Conservation (phyloP, 371 early-diverging fungal species). For the Mucor piriformis region DNA sequence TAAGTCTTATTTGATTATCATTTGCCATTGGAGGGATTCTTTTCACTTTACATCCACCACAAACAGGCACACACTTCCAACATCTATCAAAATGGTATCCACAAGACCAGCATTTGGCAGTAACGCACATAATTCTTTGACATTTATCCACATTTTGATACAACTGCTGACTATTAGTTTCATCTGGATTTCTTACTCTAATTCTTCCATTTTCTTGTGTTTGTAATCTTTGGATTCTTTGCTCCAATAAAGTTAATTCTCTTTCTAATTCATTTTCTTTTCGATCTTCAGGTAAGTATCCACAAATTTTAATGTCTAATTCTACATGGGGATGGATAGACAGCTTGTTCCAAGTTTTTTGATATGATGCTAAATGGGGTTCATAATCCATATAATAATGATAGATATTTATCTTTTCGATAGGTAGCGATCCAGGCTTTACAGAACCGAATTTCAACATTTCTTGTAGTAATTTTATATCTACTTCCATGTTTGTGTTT, state of each 20-base stretch:
- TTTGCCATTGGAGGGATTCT: constrained; percentile 44
- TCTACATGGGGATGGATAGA: constrained; percentile 32
- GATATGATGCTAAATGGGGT: constrained; percentile 32
- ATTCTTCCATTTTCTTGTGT: not conserved
- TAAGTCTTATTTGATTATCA: constrained; percentile 26
- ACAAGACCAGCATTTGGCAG: constrained; percentile 41
- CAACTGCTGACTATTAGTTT: not conserved
- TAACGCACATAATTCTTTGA: constrained; percentile 22
- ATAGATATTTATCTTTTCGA: constrained; percentile 36
- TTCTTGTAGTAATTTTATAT: constrained; percentile 44
- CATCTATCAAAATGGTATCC: constrained; percentile 30
- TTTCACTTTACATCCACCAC: constrained; percentile 31
- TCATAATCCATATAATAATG: constrained; percentile 44
- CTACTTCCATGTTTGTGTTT: constrained; percentile 41
- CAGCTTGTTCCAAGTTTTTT: constrained; percentile 37
- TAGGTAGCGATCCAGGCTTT: constrained; percentile 22
- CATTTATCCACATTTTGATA: constrained; percentile 11
- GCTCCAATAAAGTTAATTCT: constrained; percentile 18
- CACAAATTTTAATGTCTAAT: constrained; percentile 38
- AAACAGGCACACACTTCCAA: constrained; percentile 33
- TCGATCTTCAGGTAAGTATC: constrained; percentile 19
- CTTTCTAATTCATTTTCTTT: constrained; percentile 12
- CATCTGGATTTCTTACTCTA: not conserved
- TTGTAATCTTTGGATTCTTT: constrained; percentile 11
- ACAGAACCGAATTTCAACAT: constrained; percentile 31